Percentiles rank a stretch among this genome's conserved stretches.
Evolutionary conservation across 345 rosid species (phyloP).

Genomic region (Eucalyptus guilfoylei): DNA sequence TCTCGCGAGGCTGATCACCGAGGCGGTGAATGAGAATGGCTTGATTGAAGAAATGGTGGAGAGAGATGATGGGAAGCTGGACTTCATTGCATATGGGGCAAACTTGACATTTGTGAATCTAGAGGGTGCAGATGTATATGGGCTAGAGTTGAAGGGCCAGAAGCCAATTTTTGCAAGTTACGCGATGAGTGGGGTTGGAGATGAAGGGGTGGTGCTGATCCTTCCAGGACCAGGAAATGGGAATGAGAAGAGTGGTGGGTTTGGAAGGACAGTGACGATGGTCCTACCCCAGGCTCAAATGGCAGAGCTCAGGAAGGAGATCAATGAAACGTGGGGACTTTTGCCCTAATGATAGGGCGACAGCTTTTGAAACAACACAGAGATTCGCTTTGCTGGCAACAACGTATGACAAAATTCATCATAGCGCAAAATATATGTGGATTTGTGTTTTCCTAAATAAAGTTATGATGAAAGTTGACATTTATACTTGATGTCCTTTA

Average conservation of each 20-base stretch:
- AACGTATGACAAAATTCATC: not conserved
- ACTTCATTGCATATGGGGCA: constrained; percentile 46
- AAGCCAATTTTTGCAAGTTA: constrained; percentile 36
- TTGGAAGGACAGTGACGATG: constrained; percentile 18
- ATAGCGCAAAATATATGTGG: not conserved
- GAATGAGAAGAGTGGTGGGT: not conserved
- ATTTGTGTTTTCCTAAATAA: not conserved
- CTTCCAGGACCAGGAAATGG: constrained; percentile 8
- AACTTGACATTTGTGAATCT: constrained; percentile 58
- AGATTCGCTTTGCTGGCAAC: not conserved
- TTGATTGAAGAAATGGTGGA: constrained; percentile 10
- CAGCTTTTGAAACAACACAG: not conserved
- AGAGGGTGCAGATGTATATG: constrained; percentile 30
- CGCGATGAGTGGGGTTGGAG: constrained; percentile 40
- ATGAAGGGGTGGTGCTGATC: constrained; percentile 46
- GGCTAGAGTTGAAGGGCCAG: constrained; percentile 31
- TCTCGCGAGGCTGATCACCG: constrained; percentile 22
- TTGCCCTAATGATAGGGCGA: not conserved
- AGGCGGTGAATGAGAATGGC: constrained; percentile 2
- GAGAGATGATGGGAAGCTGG: constrained; percentile 8
- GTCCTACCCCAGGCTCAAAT: constrained; percentile 28
- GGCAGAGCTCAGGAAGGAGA: constrained; percentile 15
- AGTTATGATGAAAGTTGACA: no score
- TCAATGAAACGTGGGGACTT: constrained; percentile 3
- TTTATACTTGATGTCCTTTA: not conserved